Evolutionary conservation across 306 rosid genomes (phyloP).

Genomic region (barrel medic (Medicago truncatula)): DNA sequence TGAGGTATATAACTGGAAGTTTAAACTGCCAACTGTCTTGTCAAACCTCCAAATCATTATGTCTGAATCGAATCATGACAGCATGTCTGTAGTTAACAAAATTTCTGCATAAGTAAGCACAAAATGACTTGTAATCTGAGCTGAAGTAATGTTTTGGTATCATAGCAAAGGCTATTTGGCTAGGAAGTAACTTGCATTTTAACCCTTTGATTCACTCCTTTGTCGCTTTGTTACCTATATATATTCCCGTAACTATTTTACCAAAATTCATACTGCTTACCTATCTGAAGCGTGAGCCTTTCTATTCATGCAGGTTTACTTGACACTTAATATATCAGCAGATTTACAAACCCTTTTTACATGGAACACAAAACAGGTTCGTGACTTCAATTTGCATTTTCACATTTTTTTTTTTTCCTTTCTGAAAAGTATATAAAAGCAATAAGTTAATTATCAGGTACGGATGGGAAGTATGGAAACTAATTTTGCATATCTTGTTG

Average conservation of each 20-base stretch:
- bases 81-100: background rate
- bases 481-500: conserved; percentile 8
- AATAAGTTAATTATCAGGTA: conserved; percentile 6
- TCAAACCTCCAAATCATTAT: background rate
- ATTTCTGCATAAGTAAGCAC: background rate
- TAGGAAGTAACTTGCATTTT: conserved; percentile 4
- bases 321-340: conserved; percentile 85
- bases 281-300: conserved; percentile 23
- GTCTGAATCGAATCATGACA: background rate
- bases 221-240: too few relatives aligned
- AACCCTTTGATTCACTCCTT: background rate
- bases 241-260: background rate
- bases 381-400: conserved; percentile 35
- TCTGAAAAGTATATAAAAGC: conserved; percentile 19
- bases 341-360: conserved; percentile 92
- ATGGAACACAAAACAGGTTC: conserved; percentile 99
- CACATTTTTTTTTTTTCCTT: background rate
- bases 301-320: conserved; percentile 70
- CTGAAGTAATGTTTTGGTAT: background rate
- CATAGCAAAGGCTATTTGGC: conserved; percentile 12
- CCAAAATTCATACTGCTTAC: background rate
- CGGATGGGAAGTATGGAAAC: conserved; percentile 6
- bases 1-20: too few relatives aligned
- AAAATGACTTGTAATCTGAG: background rate
- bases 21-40: background rate